Conservation (phyloP, 1,284 basidiomycete species). For the Mixia osmundae region DNA sequence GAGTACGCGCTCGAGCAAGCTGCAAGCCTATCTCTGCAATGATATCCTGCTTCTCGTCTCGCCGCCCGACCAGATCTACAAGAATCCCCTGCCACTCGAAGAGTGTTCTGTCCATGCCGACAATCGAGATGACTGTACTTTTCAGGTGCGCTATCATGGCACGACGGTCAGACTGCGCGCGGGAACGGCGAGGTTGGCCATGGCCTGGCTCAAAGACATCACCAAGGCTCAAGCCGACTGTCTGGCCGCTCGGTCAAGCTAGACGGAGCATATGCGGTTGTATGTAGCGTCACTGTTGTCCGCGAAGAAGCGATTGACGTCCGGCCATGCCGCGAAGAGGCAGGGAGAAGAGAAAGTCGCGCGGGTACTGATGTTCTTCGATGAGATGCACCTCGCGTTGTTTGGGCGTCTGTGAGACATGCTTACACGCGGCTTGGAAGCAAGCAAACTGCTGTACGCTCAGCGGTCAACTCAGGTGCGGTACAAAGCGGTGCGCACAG, state of each 20-base stretch:
- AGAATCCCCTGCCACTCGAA: slow-evolving; percentile 11
- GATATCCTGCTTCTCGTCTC: slow-evolving; percentile 19
- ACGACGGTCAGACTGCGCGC: slow-evolving; percentile 1
- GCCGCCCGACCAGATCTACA: background rate
- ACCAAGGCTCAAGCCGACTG: background rate
- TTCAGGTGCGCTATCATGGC: slow-evolving; percentile 28
- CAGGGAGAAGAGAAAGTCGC: too few relatives aligned
- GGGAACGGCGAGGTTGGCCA: background rate
- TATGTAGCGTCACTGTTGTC: slow-evolving; percentile 24
- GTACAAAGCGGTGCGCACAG: background rate
- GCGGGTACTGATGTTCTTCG: too few relatives aligned
- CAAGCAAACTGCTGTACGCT: slow-evolving; percentile 1
- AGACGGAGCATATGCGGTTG: too few relatives aligned
- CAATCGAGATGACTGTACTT: slow-evolving; percentile 33
- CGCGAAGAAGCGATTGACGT: slow-evolving; percentile 30
- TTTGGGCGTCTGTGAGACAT: too few relatives aligned
- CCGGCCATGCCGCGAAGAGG: slow-evolving; percentile 25
- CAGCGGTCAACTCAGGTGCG: background rate
- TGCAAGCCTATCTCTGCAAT: slow-evolving; percentile 28
- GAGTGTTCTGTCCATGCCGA: slow-evolving; percentile 6
- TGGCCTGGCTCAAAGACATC: background rate
- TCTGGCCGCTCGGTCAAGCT: too few relatives aligned
- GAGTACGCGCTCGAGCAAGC: slow-evolving; percentile 42
- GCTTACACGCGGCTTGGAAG: background rate
- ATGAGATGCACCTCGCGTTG: too few relatives aligned